These are phyloP conservation scores for Chaetothyriales sp. DNA, from an alignment of 2,329 filamentous ascomycete species.

Conservation along the genomic window DNA sequence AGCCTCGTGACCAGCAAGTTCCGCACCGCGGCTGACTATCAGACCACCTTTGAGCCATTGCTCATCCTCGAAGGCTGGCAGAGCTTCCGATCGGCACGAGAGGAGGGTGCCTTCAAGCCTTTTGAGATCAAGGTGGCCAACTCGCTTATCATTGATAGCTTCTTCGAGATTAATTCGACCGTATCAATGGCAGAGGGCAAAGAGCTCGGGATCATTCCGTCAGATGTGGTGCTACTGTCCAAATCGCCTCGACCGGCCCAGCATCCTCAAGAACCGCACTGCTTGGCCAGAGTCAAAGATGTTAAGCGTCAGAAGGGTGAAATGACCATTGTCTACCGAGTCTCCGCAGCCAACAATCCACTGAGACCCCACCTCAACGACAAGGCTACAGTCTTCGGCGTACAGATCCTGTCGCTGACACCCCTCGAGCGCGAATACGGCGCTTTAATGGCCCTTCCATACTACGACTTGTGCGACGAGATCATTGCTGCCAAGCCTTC, in stretches of 20 bases:
- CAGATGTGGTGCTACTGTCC: slow-evolving; percentile 80
- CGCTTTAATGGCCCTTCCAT: slow-evolving; percentile 76
- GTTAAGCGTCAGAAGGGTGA: slow-evolving; percentile 67
- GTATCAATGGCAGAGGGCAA: slow-evolving; percentile 58
- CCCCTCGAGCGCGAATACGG: slow-evolving; percentile 93
- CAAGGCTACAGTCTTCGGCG: slow-evolving; percentile 54
- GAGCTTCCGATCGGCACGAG: slow-evolving; percentile 75
- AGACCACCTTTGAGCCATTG: slow-evolving; percentile 78
- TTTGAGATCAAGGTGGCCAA: slow-evolving; percentile 82
- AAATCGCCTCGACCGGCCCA: slow-evolving; percentile 56
- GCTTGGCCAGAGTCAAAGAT: slow-evolving; percentile 70
- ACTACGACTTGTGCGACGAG: slow-evolving; percentile 91
- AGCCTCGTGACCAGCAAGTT: slow-evolving; percentile 67
- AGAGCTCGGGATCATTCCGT: slow-evolving; percentile 62
- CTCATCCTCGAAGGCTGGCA: slow-evolving; percentile 92
- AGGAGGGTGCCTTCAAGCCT: slow-evolving; percentile 65
- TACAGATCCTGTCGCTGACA: slow-evolving; percentile 84
- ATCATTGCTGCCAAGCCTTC: slow-evolving; percentile 82
- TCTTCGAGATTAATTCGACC: slow-evolving; percentile 77
- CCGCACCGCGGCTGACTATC: slow-evolving; percentile 61
- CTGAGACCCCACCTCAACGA: slow-evolving; percentile 54
- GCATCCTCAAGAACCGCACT: slow-evolving; percentile 56
- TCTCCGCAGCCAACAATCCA: slow-evolving; percentile 50
- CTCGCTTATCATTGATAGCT: slow-evolving; percentile 80
- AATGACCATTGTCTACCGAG: slow-evolving; percentile 73